A percentile compares a stretch with the other conserved stretches of the same genome.
Evolutionary conservation across 2,329 filamentous ascomycete genomes (phyloP).

Genomic region (Alternaria solani): DNA sequence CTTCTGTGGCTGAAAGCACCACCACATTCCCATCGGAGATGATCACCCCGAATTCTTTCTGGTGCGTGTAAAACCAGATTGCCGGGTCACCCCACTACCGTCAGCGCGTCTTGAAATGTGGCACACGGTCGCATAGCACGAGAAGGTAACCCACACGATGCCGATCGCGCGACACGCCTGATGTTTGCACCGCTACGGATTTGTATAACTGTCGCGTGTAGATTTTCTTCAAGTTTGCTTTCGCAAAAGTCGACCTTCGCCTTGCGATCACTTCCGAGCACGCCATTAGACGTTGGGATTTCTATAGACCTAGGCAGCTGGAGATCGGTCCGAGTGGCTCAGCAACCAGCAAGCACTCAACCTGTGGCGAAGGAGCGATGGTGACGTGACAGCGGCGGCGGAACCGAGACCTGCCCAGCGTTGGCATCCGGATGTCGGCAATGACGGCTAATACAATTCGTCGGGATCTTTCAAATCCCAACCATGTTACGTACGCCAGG

Average conservation of each 20-base stretch:
- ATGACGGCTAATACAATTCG: slow-evolving; percentile 25
- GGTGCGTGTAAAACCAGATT: not conserved
- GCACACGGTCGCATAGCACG: not conserved
- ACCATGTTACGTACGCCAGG: slow-evolving; percentile 40
- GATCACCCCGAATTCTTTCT: not conserved
- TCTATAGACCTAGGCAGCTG: not conserved
- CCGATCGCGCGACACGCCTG: not conserved
- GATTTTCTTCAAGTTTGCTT: not conserved
- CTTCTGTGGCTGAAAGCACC: not conserved
- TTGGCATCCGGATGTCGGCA: slow-evolving; percentile 39
- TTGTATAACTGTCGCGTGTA: not conserved
- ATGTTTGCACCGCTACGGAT: not conserved
- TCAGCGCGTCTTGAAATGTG: not conserved
- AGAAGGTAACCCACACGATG: not conserved
- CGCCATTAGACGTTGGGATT: not conserved
- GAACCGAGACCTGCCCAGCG: slow-evolving; percentile 39
- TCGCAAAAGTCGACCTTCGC: not conserved
- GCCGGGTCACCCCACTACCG: not conserved
- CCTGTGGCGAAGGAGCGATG: slow-evolving; percentile 1
- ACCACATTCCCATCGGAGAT: not conserved
- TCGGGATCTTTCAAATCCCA: slow-evolving; percentile 8
- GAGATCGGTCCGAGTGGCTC: not conserved
- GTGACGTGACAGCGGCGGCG: slow-evolving; percentile 21
- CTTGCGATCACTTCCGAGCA: slow-evolving; percentile 15
- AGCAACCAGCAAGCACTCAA: slow-evolving; percentile 8